Evolutionary conservation across 805 yeast genomes (phyloP).

Genomic region (Maudiozyma barnettii): DNA sequence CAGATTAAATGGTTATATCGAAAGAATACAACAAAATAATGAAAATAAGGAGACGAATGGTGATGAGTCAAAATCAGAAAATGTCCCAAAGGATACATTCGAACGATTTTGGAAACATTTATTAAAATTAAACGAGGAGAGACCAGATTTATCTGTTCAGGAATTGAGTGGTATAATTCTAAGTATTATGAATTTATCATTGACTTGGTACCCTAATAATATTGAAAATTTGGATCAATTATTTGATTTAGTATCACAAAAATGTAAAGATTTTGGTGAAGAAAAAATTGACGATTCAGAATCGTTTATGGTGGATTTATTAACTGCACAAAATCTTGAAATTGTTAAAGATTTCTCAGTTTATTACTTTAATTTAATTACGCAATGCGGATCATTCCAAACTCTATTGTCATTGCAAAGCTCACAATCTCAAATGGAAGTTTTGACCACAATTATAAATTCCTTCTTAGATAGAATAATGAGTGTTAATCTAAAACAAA

Average conservation of each 20-base stretch:
- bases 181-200: conserved; percentile 53
- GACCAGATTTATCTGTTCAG: conserved; percentile 57
- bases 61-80: not conserved
- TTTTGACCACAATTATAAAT: conserved; percentile 43
- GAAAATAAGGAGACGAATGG: not conserved
- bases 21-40: conserved; percentile 7
- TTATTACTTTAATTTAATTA: conserved; percentile 15
- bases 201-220: conserved; percentile 57
- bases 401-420: conserved; percentile 36
- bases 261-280: conserved; percentile 30
- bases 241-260: conserved; percentile 42
- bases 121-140: conserved; percentile 41
- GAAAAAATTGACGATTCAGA: conserved; percentile 10
- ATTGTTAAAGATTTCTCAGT: not conserved
- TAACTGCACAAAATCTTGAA: conserved; percentile 10
- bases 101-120: conserved; percentile 60
- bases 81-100: conserved; percentile 36
- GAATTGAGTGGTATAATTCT: conserved; percentile 58
- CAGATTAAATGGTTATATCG: conserved; percentile 36
- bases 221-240: conserved; percentile 52
- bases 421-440: conserved; percentile 34
- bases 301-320: conserved; percentile 13
- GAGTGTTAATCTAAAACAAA: not conserved
- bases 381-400: conserved; percentile 18
- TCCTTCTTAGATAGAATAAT: not conserved